Base-by-base conservation (phyloP, 2,329 filamentous ascomycete genomes). In the Claviceps africana region DNA sequence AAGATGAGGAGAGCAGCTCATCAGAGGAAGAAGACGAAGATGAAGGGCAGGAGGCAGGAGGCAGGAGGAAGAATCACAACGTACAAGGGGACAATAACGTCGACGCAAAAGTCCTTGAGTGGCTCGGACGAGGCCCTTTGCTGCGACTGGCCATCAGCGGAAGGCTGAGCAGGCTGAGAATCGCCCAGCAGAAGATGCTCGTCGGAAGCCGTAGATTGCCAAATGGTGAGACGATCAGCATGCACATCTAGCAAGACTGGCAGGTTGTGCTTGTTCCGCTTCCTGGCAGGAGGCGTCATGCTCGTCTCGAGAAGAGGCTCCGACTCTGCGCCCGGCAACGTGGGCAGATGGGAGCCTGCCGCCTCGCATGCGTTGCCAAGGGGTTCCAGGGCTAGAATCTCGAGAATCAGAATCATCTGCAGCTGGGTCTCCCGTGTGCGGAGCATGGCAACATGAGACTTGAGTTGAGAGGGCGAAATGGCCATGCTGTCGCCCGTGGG, bases 51-150 rank as follows among this genome's bases (percentile, higher is more conserved):
- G n/a, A n/a, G n/a, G n/a, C n/a, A n/a, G n/a, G n/a, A n/a, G n/a
- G n/a, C n/a, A n/a, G n/a, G n/a, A n/a, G 33, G 11, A 35, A 11
- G 11, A 15, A 13, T 4, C 13, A 13, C 33, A 13, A 67, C 80
- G 74, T 70, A 84, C 79, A 91, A 91, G 35, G 87, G 86, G 45
- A 88, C 71, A 58, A 93, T 81, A 42, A 93, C 83, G 62, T 93
- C 86, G 17, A 86, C 74, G 61, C 86, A 91, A 62, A 91, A 93
- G 62, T 85, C 83, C 56, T 77, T 80, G 7, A 90, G 69, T 7
- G 83, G 79, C 61, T 90, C 86, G 0, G 72, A 70, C 21, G 72
- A 70, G 53, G 67, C 57, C 52, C 68, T 71, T 53, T 71, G 69
- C 47, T 66, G 64, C 51, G 63, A 65, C 52, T 67, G 67, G 2